Base-by-base conservation (phyloP, 2,329 filamentous ascomycete species). In the Diaporthe australafricana region DNA sequence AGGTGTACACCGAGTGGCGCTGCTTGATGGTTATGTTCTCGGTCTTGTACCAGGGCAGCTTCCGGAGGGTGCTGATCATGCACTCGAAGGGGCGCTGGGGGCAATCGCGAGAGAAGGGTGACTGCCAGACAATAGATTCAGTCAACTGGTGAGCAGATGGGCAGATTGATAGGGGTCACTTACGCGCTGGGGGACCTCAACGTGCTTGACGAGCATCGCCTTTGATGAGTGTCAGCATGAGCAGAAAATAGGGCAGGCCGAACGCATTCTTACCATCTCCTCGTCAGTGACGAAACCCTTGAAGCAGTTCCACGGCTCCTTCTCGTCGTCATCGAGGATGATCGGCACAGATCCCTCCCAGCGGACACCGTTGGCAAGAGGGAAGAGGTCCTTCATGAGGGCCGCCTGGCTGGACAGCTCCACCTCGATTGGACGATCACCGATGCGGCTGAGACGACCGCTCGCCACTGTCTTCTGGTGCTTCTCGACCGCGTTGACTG, bases 61-160 rank as follows among this genome's bases (percentile, higher is more conserved):
- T 90, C 72, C 85, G 86, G 47, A 90, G 77, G 0, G 88, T 91
- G 78, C 88, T 91, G 75, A 92, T 90, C 76, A 92, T 83, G 77
- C 86, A 90, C 81, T 93, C 91, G 70, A 88, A 92, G 1, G 90
- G 87, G 17, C 91, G 87, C 80, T 92, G 90, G 0, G 90, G 89
- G 75, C 89, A 91, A 32, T 90, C 85, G 70, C 84, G 86, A 11
- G 88, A 86, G 77, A 89, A 92, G 0, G 88, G 87, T 16, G 89
- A 89, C 89, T 91, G 50, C 27, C 12, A 17, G 4, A 47, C 50
- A 50, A 12, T 2, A 27, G 14, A 55, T 72, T 42, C 27, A 75
- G 52, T 42, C 35, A 71, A 52, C 32, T 74, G 70, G 27, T 63
- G 22, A 11, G 55, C 22, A 50, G 20, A 5, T 22, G 56, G 56